Percentiles rank a stretch among this genome's conserved stretches.
Evolutionary conservation across 805 yeast genomes (phyloP).

Genomic region (Candida maltosa): DNA sequence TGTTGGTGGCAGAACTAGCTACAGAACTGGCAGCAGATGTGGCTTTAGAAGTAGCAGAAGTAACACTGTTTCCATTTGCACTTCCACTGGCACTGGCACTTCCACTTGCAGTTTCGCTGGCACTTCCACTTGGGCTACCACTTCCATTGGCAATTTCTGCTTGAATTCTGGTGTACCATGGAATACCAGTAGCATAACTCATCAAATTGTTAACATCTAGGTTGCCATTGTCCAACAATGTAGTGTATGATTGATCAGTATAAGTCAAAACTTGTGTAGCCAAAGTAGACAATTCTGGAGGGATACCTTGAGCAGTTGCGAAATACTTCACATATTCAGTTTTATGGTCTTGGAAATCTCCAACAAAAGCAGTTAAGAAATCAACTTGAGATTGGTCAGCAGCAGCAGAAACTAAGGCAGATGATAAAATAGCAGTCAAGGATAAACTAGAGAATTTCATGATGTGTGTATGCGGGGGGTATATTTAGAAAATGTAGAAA

Average conservation of each 20-base stretch:
- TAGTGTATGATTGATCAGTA: constrained; percentile 36
- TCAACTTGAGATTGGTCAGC: constrained; percentile 18
- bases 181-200: constrained; percentile 32
- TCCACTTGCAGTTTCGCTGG: background rate
- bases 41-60: constrained; percentile 2
- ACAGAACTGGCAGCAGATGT: constrained; percentile 4
- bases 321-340: constrained; percentile 24
- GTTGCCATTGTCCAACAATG: constrained; percentile 25
- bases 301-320: constrained; percentile 24
- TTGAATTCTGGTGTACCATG: constrained; percentile 32
- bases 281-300: constrained; percentile 23
- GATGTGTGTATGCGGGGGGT: background rate
- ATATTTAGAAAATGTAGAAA: no score
- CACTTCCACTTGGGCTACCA: background rate
- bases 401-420: constrained; percentile 20
- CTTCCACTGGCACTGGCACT: background rate
- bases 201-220: constrained; percentile 21
- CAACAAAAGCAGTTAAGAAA: constrained; percentile 35
- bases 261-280: constrained; percentile 28
- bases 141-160: background rate
- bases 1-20: constrained; percentile 1
- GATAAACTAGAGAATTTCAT: constrained; percentile 18
- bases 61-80: no score
- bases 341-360: constrained; percentile 25
- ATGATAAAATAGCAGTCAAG: constrained; percentile 13